Evolutionary conservation across 495 filamentous ascomycete species (phyloP).

Genomic region (Penicilliopsis zonata): DNA sequence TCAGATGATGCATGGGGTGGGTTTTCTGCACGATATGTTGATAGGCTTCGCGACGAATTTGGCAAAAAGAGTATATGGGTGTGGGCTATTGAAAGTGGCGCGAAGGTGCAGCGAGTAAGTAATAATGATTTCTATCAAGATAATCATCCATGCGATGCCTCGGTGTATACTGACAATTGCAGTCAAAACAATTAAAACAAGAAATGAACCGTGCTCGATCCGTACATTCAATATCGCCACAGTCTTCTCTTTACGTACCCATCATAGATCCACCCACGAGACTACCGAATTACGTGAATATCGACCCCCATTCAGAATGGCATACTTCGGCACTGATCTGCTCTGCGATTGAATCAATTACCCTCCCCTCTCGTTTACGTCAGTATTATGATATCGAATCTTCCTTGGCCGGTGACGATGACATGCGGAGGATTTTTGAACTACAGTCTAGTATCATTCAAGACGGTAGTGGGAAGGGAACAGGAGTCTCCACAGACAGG

Average conservation of each 20-base stretch:
- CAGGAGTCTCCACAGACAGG: not conserved
- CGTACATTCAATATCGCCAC: constrained; percentile 50
- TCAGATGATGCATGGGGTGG: constrained; percentile 92
- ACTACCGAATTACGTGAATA: constrained; percentile 45
- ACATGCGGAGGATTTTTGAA: constrained; percentile 69
- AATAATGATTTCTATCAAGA: constrained; percentile 4
- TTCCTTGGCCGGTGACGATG: constrained; percentile 57
- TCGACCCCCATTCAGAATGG: constrained; percentile 65
- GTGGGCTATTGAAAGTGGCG: constrained; percentile 67
- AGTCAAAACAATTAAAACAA: constrained; percentile 41
- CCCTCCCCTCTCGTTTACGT: constrained; percentile 62
- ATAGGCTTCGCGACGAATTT: constrained; percentile 78
- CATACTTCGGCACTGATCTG: constrained; percentile 68
- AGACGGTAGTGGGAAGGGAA: constrained; percentile 6
- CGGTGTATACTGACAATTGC: constrained; percentile 1
- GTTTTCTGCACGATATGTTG: constrained; percentile 68
- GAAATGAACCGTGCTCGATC: constrained; percentile 61
- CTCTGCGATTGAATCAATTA: constrained; percentile 67
- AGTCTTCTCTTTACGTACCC: constrained; percentile 70
- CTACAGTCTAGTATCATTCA: constrained; percentile 44
- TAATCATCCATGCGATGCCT: constrained; percentile 5
- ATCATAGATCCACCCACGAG: constrained; percentile 46
- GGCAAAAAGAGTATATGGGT: constrained; percentile 77
- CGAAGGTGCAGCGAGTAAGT: constrained; percentile 45
- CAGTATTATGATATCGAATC: constrained; percentile 51